Base-by-base conservation (phyloP, 345 rosid genomes). In the Ceriops decandra region DNA sequence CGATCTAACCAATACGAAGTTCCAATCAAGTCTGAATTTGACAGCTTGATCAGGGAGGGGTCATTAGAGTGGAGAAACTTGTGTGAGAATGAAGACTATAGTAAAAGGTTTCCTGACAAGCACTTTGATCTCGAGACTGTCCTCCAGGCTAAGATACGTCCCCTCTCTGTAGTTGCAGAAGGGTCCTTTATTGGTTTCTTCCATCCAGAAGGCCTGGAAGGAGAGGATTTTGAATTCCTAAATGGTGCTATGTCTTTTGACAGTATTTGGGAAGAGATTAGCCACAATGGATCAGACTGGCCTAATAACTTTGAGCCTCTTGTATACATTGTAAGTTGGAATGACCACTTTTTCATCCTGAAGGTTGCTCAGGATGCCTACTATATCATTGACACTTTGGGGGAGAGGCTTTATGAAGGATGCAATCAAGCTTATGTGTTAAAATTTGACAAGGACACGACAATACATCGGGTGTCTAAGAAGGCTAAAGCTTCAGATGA, bases 41-140 rank as follows among this genome's bases (percentile, higher is more conserved):
- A 89, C 63, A 73, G 76, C 72, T 70, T 89, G 68, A 86, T 89
- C 51, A 82, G 89, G 67, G 84, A 87, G 62, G 92, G 92, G 22
- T 89, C 92, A 4, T 76, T 72, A 16, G 85, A 82, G 59, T 89
- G 92, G 92, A 83, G 92, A 64, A 87, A 80, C 65, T 81, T 89
- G 47, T 89, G 92, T 2, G 88, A 80, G 71, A 85, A 84, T n/a
- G 77, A 74, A 68, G 68, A 66, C 0, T 82, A 81, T 47, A 83
- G 64, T 71, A 70, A 74, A 64, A 69, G 31, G 8, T 88, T 88
- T 68, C 93, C 93, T 0, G 90, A 88, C 81, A 88, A 86, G 71
- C 93, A 88, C 69, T 88, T 88, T 26, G 93, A 88, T 70, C 88
- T 88, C 0, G 93, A 88, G 2, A 88, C 88, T 3, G 78, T 88